Conservation (phyloP, 495 filamentous ascomycete genomes). For the Penicillium bovifimosum region DNA sequence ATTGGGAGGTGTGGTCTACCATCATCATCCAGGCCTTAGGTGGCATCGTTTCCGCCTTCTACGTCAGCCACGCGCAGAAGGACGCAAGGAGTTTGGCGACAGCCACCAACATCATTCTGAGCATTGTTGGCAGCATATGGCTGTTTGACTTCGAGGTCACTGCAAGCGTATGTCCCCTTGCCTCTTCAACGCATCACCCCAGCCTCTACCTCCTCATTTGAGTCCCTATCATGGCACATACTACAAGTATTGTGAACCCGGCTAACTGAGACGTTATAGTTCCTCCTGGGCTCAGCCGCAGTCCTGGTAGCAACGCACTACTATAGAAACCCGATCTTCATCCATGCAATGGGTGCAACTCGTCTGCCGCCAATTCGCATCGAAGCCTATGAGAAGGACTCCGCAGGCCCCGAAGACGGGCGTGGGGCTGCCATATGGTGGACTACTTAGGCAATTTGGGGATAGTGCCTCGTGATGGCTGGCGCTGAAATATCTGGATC, state of each 20-base stretch:
- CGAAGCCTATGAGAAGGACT: conserved; percentile 65
- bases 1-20: conserved; percentile 80
- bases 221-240: not conserved
- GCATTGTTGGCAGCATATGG: conserved; percentile 74
- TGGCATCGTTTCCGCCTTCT: conserved; percentile 76
- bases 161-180: conserved; percentile 52
- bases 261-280: conserved; percentile 50
- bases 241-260: not conserved
- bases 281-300: conserved; percentile 68
- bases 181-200: not conserved
- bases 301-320: conserved; percentile 80
- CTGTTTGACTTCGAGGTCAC: conserved; percentile 78
- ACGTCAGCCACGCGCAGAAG: conserved; percentile 66
- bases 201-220: not conserved
- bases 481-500: conserved; percentile 52
- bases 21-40: conserved; percentile 77
- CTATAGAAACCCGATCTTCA: conserved; percentile 53
- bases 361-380: conserved; percentile 73
- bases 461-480: too few species aligned
- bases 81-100: conserved; percentile 85
- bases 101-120: conserved; percentile 80
- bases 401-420: conserved; percentile 43
- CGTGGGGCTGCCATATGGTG: too few species aligned
- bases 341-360: conserved; percentile 33
- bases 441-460: too few species aligned